A percentile compares a stretch with the other conserved stretches of the same genome.
phyloP scores from a whole-genome alignment of 2,329 filamentous ascomycete genomes.

The Trichophyton simii region DNA sequence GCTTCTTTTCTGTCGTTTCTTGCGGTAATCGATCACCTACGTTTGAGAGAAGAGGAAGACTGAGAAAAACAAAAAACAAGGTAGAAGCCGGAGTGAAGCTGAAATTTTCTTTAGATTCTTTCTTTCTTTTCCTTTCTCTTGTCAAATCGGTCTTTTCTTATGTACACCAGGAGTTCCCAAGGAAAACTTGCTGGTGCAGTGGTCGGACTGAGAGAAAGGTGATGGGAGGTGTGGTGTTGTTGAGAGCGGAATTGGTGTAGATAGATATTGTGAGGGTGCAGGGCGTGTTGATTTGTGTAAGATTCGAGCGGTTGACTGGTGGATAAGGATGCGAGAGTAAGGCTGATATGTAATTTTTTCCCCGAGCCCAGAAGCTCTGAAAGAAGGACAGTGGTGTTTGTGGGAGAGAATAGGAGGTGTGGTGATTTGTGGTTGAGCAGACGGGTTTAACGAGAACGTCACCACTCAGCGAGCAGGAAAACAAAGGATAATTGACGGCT shows the following conservation, averaged over 20 bases:
- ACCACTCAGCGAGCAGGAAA: background rate
- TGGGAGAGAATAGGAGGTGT: slow-evolving; percentile 7
- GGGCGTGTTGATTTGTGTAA: slow-evolving; percentile 6
- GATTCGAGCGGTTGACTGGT: slow-evolving; percentile 4
- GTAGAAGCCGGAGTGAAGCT: slow-evolving; percentile 29
- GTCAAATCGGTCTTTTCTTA: slow-evolving; percentile 40
- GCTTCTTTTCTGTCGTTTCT: slow-evolving; percentile 7
- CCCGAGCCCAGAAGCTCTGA: slow-evolving; percentile 24
- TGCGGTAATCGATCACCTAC: slow-evolving; percentile 23
- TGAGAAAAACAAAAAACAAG: slow-evolving; percentile 10
- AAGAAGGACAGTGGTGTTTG: slow-evolving; percentile 17
- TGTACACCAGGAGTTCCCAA: slow-evolving; percentile 80
- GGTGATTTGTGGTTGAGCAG: slow-evolving; percentile 19
- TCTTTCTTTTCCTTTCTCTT: slow-evolving; percentile 40
- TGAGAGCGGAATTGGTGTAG: slow-evolving; percentile 10
- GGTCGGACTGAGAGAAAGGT: slow-evolving; percentile 27
- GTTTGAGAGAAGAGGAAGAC: slow-evolving; percentile 26
- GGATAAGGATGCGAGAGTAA: slow-evolving; percentile 7
- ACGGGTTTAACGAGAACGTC: slow-evolving; percentile 6
- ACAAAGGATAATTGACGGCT: background rate
- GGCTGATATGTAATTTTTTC: background rate
- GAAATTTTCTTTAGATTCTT: slow-evolving; percentile 35
- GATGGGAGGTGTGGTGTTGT: slow-evolving; percentile 24
- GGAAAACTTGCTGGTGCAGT: slow-evolving; percentile 82
- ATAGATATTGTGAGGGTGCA: slow-evolving; percentile 14